phyloP scores from a whole-genome alignment of 1,284 basidiomycete genomes.

The Microstroma glucosiphilum region DNA sequence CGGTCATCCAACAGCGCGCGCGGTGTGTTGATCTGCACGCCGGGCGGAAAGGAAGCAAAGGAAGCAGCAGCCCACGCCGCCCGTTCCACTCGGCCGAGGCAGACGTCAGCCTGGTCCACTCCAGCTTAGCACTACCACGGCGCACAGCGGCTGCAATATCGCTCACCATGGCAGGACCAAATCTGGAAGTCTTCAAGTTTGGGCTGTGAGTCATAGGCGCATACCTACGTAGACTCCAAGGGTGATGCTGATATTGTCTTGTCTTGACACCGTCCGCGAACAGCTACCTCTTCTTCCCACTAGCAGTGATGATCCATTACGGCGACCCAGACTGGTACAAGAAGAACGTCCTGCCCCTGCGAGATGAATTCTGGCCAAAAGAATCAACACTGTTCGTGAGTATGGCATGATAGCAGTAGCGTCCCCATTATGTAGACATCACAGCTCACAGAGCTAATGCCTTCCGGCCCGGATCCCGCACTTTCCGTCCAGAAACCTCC shows the following conservation, averaged over 20 bases:
- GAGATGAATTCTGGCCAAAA: conserved; percentile 41
- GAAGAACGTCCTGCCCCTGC: conserved; percentile 64
- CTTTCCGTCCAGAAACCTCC: conserved; percentile 22
- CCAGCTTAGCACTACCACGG: no score
- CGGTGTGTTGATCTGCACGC: no score
- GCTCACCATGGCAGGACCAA: conserved; percentile 64
- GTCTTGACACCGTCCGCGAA: conserved; percentile 7
- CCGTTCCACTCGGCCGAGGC: no score
- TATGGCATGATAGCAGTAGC: neutral
- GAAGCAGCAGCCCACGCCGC: no score
- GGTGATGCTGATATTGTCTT: neutral
- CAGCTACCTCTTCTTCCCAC: conserved; percentile 83
- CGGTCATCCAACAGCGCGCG: no score
- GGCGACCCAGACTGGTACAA: conserved; percentile 85
- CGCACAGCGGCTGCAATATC: no score
- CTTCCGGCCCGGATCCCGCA: neutral
- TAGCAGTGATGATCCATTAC: conserved; percentile 75
- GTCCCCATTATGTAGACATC: neutral
- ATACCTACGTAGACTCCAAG: neutral
- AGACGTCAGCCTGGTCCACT: no score
- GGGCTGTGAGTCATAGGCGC: conserved; percentile 23
- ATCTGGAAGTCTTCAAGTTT: conserved; percentile 54
- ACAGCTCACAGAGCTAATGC: neutral
- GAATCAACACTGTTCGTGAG: conserved; percentile 29
- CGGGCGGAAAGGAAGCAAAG: no score